Evolutionary conservation across 1,139 yeast species (phyloP), one percentile per base, ranked within the genome.

Genomic region (Pichia sp.): DNA sequence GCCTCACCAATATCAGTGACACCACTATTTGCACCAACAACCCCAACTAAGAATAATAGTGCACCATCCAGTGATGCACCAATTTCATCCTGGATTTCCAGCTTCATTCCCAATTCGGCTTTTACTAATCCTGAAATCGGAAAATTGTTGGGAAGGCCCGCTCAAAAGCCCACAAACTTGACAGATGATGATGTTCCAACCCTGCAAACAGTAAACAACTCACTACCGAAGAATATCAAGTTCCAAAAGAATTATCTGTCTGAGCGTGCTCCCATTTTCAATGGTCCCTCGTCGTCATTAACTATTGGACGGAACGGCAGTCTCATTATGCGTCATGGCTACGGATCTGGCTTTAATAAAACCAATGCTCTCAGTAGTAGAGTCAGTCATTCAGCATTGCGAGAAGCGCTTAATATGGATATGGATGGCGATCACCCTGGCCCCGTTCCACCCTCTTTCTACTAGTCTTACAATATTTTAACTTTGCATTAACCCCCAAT

Each of bases 281-380:
- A 33, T 30, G 39, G 39, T 3, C 33, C 41, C 4, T 38, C 44
- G 7, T 40, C 44, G 11, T 34, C 37, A 2, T 48, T 74, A 35
- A 63, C 63, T 3, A 62, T 74, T n/a, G 72, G 73, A 2, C 68
- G 69, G 4, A 67, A 71, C 42, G 66, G 69, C 15, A 64, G 70
- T 5, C 61, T 56, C 35, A 57, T 62, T 7, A 53, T 69, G 11
- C 55, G 60, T 23, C 74, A 70, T 48, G 74, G 74, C 0, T 58
- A 59, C 28, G 59, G 63, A 4, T 62, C 70, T 1, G 52, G 57
- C 7, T 60, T 67, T 43, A 62, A 58, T 27, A 63, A 59, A 31
- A 68, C 66, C 13, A 14, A 16, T 6, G 65, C 64, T n/a, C 38
- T 72, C 13, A 62, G 58, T 30, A 53, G 66, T 14, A 50, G 60